Base-by-base conservation (phyloP, 495 filamentous ascomycete species). In the Hypoxylon perforatum region DNA sequence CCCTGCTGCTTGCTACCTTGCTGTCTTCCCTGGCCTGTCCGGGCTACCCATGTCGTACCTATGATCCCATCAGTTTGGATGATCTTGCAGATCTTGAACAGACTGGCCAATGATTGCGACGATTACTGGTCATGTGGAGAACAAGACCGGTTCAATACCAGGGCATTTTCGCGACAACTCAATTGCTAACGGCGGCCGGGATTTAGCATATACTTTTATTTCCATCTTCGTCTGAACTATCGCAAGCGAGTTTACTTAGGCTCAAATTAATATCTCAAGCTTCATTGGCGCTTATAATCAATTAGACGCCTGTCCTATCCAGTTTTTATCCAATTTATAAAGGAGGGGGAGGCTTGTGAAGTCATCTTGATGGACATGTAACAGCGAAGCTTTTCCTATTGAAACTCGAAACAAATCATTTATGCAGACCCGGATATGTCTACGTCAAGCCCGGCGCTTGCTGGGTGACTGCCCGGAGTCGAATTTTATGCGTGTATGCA, bases 51-150 rank as follows among this genome's bases (percentile, higher is more conserved):
- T 63, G 64, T 61, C 52, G 49, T 72, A 65, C 54, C 44, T 58
- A 61, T 67, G 63, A 74, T 70, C 72, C 72, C 72, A 70, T 63
- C 44, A 54, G 65, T 65, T 39, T 72, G 63, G 69, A 57, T 39
- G 66, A 70, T 70, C 69, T 68, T 57, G 60, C 35, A 63, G 66
- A 70, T 74, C 72, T 46, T 65, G 44, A 56, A 53, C 54, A n/a
- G 33, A 57, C 52, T 63, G 21, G 55, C 59, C 59, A 56, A 28
- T 35, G 10, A 44, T 42, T 35, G 45, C 63, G 44, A 23, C 44
- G 25, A 11, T 23, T 54, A 52, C 33, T 64, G 64, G 53, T 8
- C 45, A 63, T 64, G 69, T 72, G 72, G 63, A 59, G 72, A 68
- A 47, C 48, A 65, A 65, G 53, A 25, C 59, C 23, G 49, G 65